Base-by-base conservation (phyloP, 192 early-diverging fungal species). In the Glomus cerebriforme region DNA sequence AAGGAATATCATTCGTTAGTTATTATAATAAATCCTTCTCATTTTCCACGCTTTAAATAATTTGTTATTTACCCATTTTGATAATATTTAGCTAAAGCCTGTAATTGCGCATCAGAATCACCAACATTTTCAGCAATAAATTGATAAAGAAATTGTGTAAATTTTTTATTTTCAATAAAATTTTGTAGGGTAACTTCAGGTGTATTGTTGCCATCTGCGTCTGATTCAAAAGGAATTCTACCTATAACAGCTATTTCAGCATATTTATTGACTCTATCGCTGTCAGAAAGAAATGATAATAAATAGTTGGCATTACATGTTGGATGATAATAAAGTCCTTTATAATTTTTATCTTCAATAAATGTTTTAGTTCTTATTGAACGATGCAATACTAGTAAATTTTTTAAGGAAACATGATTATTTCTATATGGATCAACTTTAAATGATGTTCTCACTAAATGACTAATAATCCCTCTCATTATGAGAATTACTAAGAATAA, bases 311-410 rank as follows among this genome's bases (percentile, higher is more conserved):
- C n/a, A 74, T 74, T 32, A 60, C 3, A 0, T 9, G 31, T 74
- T 13, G 31, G 31, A 59, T 74, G 73, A 60, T 74, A 74, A 59
- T 59, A 74, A n/a, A 74, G 73, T 31, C 73, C 73, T 74, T 74
- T 74, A 34, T 74, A 74, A 59, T 27, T 59, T 13, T 43, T 22
- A 74, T 74, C 73, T 74, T 74, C 73, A n/a, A 74, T 47, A 7
- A 29, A 24, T 17, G 67, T 27, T 54, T 54, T 54, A 4, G 13
- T 54, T 13, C 0, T 54, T 2, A 54, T 22, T 54, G 49, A 54
- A 22, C 49, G 49, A 54, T 3, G 19, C 22, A 54, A 22, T 12
- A 7, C 17, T 4, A 54, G 19, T 22, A 22, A 54, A 54, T 54
- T n/a, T n/a, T n/a, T 54, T 54, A 54, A 54, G 49, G 3, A 17